phyloP scores from a whole-genome alignment of 129 eudicot species.

The Ambrosia trifida region DNA sequence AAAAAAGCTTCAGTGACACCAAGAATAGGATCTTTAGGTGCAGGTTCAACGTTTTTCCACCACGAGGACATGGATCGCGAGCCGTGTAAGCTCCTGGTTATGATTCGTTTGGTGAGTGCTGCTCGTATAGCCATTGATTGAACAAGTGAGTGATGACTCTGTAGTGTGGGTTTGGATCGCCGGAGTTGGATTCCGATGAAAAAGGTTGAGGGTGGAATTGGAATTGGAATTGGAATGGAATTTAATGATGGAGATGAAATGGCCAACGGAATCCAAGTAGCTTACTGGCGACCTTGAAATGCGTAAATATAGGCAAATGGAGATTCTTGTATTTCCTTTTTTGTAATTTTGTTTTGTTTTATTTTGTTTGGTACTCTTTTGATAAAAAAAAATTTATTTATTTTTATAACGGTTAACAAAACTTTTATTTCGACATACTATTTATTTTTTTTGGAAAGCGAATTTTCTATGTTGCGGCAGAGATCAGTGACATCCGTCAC shows the following conservation, averaged over 20 bases:
- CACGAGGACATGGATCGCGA: conserved; percentile 56
- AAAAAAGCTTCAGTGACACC: conserved; percentile 92
- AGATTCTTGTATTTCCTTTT: no score
- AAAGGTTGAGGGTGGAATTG: background rate
- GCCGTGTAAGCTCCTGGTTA: background rate
- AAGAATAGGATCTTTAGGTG: conserved; percentile 86
- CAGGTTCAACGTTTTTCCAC: conserved; percentile 75
- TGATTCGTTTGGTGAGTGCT: conserved; percentile 21
- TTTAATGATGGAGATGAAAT: background rate
- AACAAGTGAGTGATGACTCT: background rate
- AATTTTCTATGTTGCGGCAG: no score
- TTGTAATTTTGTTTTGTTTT: no score
- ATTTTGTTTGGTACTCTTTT: no score
- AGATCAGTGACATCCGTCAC: no score
- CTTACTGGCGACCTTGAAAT: conserved; percentile 25
- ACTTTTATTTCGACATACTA: no score
- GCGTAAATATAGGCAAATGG: conserved; percentile 33
- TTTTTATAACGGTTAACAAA: no score
- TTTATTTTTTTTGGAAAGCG: no score
- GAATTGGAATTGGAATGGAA: no score
- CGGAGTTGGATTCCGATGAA: conserved; percentile 22
- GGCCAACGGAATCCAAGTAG: conserved; percentile 15
- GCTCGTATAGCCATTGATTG: conserved; percentile 28
- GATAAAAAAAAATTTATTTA: no score
- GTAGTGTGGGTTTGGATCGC: background rate